Evolutionary conservation across 192 early-diverging fungal species (phyloP), one percentile per base, ranked within the genome.

Genomic region (Diversispora eburnea): DNA sequence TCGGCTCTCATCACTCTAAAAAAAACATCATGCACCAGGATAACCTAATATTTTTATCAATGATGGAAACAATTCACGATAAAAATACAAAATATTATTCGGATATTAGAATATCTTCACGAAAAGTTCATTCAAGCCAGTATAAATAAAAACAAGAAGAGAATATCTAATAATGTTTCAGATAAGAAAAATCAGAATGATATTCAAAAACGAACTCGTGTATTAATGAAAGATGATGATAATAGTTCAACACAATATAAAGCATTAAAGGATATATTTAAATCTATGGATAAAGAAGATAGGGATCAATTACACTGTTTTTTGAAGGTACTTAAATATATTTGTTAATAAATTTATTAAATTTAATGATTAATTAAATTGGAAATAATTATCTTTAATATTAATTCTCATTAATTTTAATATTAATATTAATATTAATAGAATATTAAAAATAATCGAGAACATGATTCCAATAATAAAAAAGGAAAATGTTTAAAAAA

Each of bases 71-170:
- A 33, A 33, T 33, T 33, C 25, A 33, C 25, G 25, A 33, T 33
- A 33, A 33, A 33, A 0, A 33, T 33, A 33, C 25, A 33, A 33
- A 33, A 33, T 33, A 33, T 33, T 33, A 33, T 33, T 33, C 2
- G 25, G 25, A 61, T 15, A 15, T 39, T 63, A 63, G 61, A n/a
- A 9, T 39, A 63, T 42, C n/a, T 63, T 45, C 61, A 63, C n/a
- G 61, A 63, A 17, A n/a, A 63, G 8, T 63, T 63, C 43, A 63
- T 63, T 63, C 61, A 41, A 45, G 61, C 41, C 5, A 63, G 61
- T 19, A 63, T 63, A 3, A 39, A 39, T 13, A 61, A 41, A 3
- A 61, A 63, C n/a, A 63, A 15, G 9, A 13, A 42, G 7, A 63
- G n/a, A 63, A 5, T 7, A 17, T n/a, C 41, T 63, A 17, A 17